A percentile compares a stretch with the other conserved stretches of the same genome.
Conservation (phyloP, 768 basidiomycete species). For the Kwoniella europaea region DNA sequence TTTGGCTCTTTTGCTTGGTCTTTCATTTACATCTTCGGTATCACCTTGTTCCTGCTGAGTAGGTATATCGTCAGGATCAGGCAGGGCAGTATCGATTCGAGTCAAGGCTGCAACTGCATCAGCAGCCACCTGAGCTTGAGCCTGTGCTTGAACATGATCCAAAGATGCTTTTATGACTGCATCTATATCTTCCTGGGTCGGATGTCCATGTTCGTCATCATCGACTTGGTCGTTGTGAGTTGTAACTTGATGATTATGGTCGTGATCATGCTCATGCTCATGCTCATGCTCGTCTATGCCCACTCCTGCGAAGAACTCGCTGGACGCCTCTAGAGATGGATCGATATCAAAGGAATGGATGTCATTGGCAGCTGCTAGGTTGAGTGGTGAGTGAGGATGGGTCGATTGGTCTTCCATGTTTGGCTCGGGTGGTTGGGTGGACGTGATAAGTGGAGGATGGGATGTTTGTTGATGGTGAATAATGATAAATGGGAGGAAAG, state of each 20-base stretch:
- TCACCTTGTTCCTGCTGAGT: slow-evolving; percentile 1
- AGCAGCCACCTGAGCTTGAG: slow-evolving; percentile 7
- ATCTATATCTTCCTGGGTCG: slow-evolving; percentile 27
- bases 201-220: slow-evolving; percentile 1
- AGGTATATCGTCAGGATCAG: not conserved
- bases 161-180: slow-evolving; percentile 27
- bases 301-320: slow-evolving; percentile 21
- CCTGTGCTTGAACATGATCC: slow-evolving; percentile 24
- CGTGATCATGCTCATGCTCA: not conserved
- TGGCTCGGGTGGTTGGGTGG: slow-evolving; percentile 9
- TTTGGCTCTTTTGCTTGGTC: not conserved
- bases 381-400: slow-evolving; percentile 10
- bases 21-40: not conserved
- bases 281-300: not conserved
- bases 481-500: slow-evolving; percentile 20
- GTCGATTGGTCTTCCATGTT: slow-evolving; percentile 5
- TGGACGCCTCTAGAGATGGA: slow-evolving; percentile 11
- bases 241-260: not conserved
- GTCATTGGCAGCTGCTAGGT: slow-evolving; percentile 18
- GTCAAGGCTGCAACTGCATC: not conserved
- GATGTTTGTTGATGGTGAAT: not conserved
- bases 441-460: slow-evolving; percentile 13
- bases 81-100: not conserved
- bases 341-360: slow-evolving; percentile 22
- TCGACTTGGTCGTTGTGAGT: not conserved